Evolutionary conservation across 768 basidiomycete species (phyloP).

Genomic region (Galerina marginata): DNA sequence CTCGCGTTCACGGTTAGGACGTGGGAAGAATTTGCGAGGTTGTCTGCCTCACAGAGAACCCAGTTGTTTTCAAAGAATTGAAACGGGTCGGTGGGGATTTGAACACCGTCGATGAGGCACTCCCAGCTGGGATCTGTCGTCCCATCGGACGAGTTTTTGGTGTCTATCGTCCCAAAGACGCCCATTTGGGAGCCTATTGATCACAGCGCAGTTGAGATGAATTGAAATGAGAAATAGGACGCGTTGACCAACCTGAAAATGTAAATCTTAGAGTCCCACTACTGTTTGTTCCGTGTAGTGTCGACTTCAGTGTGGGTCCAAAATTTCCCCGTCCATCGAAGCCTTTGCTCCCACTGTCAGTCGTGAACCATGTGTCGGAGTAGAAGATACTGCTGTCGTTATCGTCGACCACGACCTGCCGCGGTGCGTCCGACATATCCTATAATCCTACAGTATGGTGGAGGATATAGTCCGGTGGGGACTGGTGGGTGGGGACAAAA

Average conservation of each 20-base stretch:
- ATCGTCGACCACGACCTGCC: conserved; percentile 29
- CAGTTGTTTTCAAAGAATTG: conserved; percentile 36
- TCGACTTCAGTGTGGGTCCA: conserved; percentile 21
- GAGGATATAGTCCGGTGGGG: no score
- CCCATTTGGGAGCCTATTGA: conserved; percentile 29
- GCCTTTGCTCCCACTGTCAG: conserved; percentile 6
- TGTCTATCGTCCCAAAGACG: conserved; percentile 29
- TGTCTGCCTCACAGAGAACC: conserved; percentile 30
- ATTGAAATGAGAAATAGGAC: background rate
- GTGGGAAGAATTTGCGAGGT: conserved; percentile 30
- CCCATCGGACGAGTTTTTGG: conserved; percentile 15
- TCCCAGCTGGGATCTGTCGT: conserved; percentile 34
- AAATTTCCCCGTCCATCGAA: conserved; percentile 24
- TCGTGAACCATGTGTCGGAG: conserved; percentile 18
- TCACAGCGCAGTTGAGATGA: background rate
- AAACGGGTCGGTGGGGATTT: conserved; percentile 25
- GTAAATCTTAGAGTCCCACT: conserved; percentile 24
- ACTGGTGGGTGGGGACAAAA: no score
- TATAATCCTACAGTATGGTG: background rate
- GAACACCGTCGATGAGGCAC: conserved; percentile 35
- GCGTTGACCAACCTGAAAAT: conserved; percentile 23
- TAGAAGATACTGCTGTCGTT: conserved; percentile 25
- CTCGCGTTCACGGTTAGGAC: conserved; percentile 30
- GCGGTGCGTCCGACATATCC: conserved; percentile 6
- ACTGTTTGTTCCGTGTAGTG: conserved; percentile 24